Conservation (phyloP, 1,284 basidiomycete genomes). For the Exobasidium cylindrosporum region DNA sequence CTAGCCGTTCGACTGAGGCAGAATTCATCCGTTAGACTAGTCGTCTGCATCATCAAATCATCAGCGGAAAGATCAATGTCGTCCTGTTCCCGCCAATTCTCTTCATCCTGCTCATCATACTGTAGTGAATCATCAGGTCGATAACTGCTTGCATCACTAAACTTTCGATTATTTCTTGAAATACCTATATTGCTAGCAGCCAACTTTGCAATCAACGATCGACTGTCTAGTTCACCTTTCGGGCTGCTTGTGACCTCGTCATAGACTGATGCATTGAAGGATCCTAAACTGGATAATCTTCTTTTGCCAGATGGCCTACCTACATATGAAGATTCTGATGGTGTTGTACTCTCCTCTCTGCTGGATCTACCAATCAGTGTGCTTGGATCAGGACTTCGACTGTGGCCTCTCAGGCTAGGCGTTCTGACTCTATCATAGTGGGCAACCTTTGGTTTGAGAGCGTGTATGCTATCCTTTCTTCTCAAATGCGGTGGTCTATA, state of each 20-base stretch:
- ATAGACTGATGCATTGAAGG: background rate
- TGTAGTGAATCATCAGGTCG: background rate
- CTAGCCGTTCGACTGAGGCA: conserved; percentile 11
- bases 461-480: conserved; percentile 28
- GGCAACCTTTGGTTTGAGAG: conserved; percentile 33
- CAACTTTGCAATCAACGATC: conserved; percentile 1
- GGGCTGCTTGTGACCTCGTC: background rate
- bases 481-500: conserved; percentile 43
- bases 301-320: background rate
- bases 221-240: background rate
- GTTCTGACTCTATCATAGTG: conserved; percentile 45
- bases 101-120: conserved; percentile 2
- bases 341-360: background rate
- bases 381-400: conserved; percentile 30
- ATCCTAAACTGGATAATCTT: background rate
- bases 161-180: conserved; percentile 1
- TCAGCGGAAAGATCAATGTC: conserved; percentile 36
- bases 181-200: background rate
- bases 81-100: conserved; percentile 13
- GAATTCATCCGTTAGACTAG: conserved; percentile 16
- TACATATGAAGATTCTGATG: background rate
- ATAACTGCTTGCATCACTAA: background rate
- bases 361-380: conserved; percentile 12
- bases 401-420: conserved; percentile 36
- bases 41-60: conserved; percentile 34